Percentiles rank a stretch among this genome's conserved stretches.
Evolutionary conservation across 148 eudicot species (phyloP).

Genomic region (Simmondsia chinensis): DNA sequence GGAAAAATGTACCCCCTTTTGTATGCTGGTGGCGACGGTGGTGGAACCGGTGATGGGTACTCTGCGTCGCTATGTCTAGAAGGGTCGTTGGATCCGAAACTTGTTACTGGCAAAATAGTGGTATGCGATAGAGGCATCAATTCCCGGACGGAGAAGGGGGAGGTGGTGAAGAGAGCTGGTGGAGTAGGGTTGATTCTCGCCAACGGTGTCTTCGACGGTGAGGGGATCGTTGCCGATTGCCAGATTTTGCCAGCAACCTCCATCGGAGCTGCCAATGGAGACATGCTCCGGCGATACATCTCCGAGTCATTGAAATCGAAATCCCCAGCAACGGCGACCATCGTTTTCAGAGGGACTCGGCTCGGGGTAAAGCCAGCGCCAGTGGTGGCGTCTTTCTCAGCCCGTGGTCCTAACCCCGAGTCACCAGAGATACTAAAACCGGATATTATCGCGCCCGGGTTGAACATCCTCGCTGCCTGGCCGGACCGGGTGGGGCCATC

Average conservation of each 20-base stretch:
- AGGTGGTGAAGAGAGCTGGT: constrained; percentile 71
- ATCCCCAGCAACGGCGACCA: constrained; percentile 42
- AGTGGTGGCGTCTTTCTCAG: constrained; percentile 81
- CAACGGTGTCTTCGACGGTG: constrained; percentile 87
- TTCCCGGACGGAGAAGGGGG: constrained; percentile 76
- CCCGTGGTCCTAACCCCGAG: constrained; percentile 85
- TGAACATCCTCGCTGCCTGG: constrained; percentile 89
- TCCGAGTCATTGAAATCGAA: constrained; percentile 15
- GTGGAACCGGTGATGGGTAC: constrained; percentile 56
- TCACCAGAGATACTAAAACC: constrained; percentile 84
- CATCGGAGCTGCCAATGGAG: constrained; percentile 61
- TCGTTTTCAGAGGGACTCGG: constrained; percentile 59
- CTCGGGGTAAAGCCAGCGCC: constrained; percentile 76
- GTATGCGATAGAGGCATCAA: constrained; percentile 92
- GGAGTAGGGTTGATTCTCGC: constrained; percentile 87
- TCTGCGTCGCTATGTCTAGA: constrained; percentile 84
- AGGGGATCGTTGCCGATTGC: constrained; percentile 94
- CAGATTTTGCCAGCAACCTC: constrained; percentile 80
- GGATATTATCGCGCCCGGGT: constrained; percentile 80
- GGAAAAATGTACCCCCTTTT: constrained; percentile 49
- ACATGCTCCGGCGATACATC: constrained; percentile 57
- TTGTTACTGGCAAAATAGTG: constrained; percentile 61
- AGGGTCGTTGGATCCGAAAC: constrained; percentile 50
- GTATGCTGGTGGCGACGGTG: constrained; percentile 55
- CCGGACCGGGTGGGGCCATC: constrained; percentile 70